Evolutionary conservation across 805 yeast species (phyloP), one percentile per base, ranked within the genome.

Genomic region (Candida gorgasii): DNA sequence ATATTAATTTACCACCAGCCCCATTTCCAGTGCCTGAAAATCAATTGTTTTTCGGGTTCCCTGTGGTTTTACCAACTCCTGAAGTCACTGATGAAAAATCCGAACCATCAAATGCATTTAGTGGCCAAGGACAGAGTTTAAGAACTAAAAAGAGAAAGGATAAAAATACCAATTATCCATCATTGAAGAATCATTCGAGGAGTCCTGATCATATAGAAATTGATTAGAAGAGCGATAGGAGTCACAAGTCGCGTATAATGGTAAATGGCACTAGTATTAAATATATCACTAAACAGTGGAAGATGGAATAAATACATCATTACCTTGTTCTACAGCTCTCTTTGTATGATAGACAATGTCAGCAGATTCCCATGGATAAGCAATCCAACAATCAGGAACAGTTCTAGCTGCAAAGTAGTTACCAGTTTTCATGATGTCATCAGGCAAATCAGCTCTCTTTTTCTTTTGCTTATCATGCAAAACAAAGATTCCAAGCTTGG

Each of bases 31-130:
- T 93, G 31, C 95, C 96, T 0, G 84, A 77, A 29, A 96, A 95
- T 17, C 92, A 89, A 61, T 70, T 93, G 11, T 93, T 93, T 58
- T 90, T 93, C 61, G 99, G 99, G 0, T 93, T 83, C 59, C 97
- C 98, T 0, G 78, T 85, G 4, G 70, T 73, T 14, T 76, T 67
- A 39, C 74, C 75, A 2, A 56, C 61, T 1, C 64, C 62, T 3
- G 67, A 64, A 36, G 54, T 42, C 13, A 42, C 50, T 3, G 64
- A 62, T 18, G 53, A 52, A 18, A 61, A 52, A 23, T 40, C 37
- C 6, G 76, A 65, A 16, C 64, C 62, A 4, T 67, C 57, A 1
- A 55, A 60, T n/a, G 55, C 58, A 42, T 88, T 78, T 57, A 48
- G 48, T 1, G 96, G 96, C 0, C 72, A 74, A 44, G 97, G 97